Evolutionary conservation across 257 asterid genomes (phyloP), one percentile per base, ranked within the genome.

Genomic region (Solanum habrochaites): DNA sequence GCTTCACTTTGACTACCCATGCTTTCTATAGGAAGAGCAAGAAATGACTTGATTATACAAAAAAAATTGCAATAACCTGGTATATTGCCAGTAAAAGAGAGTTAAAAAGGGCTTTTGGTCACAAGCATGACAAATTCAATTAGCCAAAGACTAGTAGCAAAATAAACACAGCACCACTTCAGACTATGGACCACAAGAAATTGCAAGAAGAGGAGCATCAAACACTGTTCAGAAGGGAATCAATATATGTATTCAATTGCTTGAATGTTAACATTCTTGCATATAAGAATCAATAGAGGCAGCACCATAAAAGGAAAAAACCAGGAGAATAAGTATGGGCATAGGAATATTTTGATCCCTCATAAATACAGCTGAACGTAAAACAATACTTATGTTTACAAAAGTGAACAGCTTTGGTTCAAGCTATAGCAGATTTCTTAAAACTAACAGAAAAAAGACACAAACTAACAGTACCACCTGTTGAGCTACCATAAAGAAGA

Each of bases 1-100:
- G 93, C 94, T 86, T 89, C 92, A n/a, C 86, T 86, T 29, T 85
- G 88, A 58, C 93, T 91, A 86, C 95, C 96, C 99, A 97, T 85
- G 83, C 40, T 56, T 56, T 56, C 67, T 4, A 85, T 45, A 11
- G 86, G 83, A 49, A 29, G 3, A 49, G 70, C 0, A 47, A 80
- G 67, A 80, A 80, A 80, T 31, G 45, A 49, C 70, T 49, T 18
- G 13, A 81, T 3, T 18, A 81, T 29, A 81, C 20, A 49, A 20
- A 49, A 81, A 66, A 49, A 16, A 81, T 49, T 81, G 85, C 70
- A 80, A 1, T 47, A 45, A 80, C 85, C 43, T 80, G 85, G 29
- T 47, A 78, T 5, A 45, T 78, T 78, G 58, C 85, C 85, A 29
- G 85, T 49, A 16, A 81, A 49, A 81, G 27, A 18, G 66, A 49